Conservation (phyloP, 1,284 basidiomycete genomes). For the Pascua guehoae region DNA sequence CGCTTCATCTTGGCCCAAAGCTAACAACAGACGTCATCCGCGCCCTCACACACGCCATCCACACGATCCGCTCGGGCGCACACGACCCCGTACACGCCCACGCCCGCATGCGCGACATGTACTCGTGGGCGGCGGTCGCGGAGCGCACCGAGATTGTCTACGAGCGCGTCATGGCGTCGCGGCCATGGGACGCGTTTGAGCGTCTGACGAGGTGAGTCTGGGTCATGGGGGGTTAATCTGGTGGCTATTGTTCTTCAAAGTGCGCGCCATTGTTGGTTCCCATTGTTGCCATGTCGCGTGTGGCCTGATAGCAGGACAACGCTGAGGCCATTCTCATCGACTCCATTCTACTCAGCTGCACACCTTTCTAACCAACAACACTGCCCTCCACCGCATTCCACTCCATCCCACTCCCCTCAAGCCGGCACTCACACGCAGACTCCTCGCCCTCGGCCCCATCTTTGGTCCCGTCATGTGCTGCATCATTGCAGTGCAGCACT, state of each 20-base stretch:
- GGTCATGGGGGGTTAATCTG: too few species aligned
- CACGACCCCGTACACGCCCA: conserved; percentile 81
- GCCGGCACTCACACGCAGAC: conserved; percentile 26
- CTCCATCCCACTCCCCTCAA: too few species aligned
- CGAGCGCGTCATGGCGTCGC: conserved; percentile 59
- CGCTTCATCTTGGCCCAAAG: background rate
- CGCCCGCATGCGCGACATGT: conserved; percentile 71
- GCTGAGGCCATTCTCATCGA: too few species aligned
- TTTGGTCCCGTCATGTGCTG: conserved; percentile 52
- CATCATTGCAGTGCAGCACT: conserved; percentile 51
- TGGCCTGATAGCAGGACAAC: background rate
- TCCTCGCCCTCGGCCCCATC: conserved; percentile 46
- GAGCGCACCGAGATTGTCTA: conserved; percentile 82
- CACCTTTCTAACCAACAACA: too few species aligned
- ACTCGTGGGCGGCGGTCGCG: conserved; percentile 81
- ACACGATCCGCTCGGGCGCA: conserved; percentile 61
- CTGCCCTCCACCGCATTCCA: too few species aligned
- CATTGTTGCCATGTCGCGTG: too few species aligned
- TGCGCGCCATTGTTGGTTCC: too few species aligned
- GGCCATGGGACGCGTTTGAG: conserved; percentile 63
- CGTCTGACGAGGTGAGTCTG: conserved; percentile 63
- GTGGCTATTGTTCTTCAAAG: too few species aligned
- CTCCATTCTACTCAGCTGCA: background rate
- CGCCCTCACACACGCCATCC: conserved; percentile 75
- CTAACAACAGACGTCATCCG: conserved; percentile 68